Conservation (phyloP, 257 asterid species). For the Nicotiana noctiflora region DNA sequence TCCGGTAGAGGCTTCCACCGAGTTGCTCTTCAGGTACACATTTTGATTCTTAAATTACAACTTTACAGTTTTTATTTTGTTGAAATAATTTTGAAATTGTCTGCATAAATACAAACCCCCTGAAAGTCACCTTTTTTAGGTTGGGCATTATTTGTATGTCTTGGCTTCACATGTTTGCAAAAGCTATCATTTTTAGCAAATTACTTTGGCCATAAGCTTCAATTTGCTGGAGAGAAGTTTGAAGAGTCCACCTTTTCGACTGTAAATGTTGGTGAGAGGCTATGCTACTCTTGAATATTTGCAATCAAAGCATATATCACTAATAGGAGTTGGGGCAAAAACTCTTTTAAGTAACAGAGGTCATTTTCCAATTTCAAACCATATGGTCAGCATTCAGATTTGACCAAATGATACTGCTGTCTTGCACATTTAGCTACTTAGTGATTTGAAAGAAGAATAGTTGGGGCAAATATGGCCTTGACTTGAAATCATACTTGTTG, state of each 20-base stretch:
- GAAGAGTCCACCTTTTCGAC: no score
- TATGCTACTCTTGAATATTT: not conserved
- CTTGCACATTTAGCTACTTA: not conserved
- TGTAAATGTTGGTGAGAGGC: not conserved
- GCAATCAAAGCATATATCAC: not conserved
- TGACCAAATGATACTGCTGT: not conserved
- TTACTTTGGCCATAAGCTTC: no score
- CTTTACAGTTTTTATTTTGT: not conserved
- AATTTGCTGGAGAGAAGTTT: no score
- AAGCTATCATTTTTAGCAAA: not conserved
- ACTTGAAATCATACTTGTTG: not conserved
- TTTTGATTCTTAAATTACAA: not conserved
- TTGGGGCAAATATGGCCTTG: not conserved
- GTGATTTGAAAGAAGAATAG: not conserved
- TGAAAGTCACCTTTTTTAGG: not conserved
- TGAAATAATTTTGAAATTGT: not conserved
- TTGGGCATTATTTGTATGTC: not conserved
- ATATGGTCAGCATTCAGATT: not conserved
- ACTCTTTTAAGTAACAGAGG: not conserved
- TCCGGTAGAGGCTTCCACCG: not conserved
- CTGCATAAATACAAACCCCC: not conserved
- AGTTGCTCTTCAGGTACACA: conserved; percentile 15
- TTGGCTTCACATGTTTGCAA: not conserved
- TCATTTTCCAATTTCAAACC: not conserved
- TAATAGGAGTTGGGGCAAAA: not conserved